Base-by-base conservation (phyloP, 2,329 filamentous ascomycete species). In the Coleophoma eucalyptorum region DNA sequence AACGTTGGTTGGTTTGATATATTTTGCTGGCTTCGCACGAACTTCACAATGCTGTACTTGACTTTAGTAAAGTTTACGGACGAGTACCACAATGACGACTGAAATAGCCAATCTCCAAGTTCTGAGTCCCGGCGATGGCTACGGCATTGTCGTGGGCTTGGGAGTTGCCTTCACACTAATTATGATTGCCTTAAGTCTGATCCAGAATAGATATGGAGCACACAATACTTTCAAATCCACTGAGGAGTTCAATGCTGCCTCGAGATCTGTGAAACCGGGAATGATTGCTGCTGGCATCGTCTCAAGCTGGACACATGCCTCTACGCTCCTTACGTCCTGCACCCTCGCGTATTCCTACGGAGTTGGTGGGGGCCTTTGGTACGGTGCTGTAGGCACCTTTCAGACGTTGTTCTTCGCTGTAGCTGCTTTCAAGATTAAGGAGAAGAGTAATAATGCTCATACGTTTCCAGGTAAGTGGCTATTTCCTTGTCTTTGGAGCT, bases 141-240 rank as follows among this genome's bases (percentile, higher is more conserved):
- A 53, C 50, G 53, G 52, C 3, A 55, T 55, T 31, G 51, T 55
- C 13, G 32, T 57, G 18, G 55, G 52, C 4, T 26, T 57, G 7
- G 53, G 55, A 20, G 33, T 49, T 33, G 46, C 38, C 13, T 55
- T 57, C 38, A 49, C 53, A 12, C 19, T 55, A 10, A 49, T 51
- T 20, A 55, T 51, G 46, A 32, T 46, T n/a, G 18, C 19, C 11
- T 16, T 50, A 5, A 47, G 51, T n/a, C 49, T 46, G 46, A 43
- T 54, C 4, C 52, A 50, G 34, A 50, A 45, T 40, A 42, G 48
- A 13, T 46, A 50, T 21, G 48, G 48, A 16, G 20, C 41, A 37
- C 48, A 49, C 19, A 49, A 49, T 42, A 49, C 40, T 6, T 49
- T 49, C 40, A 49, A 49, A 20, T 49, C 48, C 4, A 44, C 48